Evolutionary conservation across 2,329 filamentous ascomycete species (phyloP), one percentile per base, ranked within the genome.

Genomic region (Waltergamsia citrina): DNA sequence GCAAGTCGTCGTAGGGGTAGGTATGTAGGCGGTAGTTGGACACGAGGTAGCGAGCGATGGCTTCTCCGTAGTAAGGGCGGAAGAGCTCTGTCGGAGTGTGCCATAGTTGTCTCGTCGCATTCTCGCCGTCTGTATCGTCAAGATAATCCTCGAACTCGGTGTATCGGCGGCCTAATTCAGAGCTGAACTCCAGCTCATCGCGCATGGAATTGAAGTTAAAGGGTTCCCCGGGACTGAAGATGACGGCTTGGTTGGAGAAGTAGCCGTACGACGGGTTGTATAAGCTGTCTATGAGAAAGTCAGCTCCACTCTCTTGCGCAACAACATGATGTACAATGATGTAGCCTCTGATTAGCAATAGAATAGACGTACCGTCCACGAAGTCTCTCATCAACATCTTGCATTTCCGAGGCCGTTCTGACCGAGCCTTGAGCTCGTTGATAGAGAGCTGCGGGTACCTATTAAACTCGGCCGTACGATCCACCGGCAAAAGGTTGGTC

Each of bases 341-440:
- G 41, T 32, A 59, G 37, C 43, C 40, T 31, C 47, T 46, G 9
- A 41, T 41, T 12, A 31, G 11, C 16, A 23, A 22, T 5, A 21
- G 10, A 16, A 26, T 12, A 25, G 27, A 52, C 48, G 39, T 49
- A 87, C 84, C 88, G 57, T 98, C 92, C 52, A 98, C 92, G 53
- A 98, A 98, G 67, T 98, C 93, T 44, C 93, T 75, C 54, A 93
- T 84, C 51, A 95, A 64, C 92, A 98, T 98, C 73, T 94, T 95
- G 45, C 94, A 88, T 56, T 83, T 74, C 51, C 74, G 75, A 29
- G 92, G 92, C 50, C 92, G 69, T 52, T 94, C 81, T 34, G 65
- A 78, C 35, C 83, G 71, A 44, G 60, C 65, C 45, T 81, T 78
- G 44, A 98, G 63, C 41, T 86, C 79, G 43, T 81, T 71, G n/a